Evolutionary conservation across 352 stramenopile species (phyloP), one percentile per base, ranked within the genome.

Genomic region (Phytophthora nicotianae): DNA sequence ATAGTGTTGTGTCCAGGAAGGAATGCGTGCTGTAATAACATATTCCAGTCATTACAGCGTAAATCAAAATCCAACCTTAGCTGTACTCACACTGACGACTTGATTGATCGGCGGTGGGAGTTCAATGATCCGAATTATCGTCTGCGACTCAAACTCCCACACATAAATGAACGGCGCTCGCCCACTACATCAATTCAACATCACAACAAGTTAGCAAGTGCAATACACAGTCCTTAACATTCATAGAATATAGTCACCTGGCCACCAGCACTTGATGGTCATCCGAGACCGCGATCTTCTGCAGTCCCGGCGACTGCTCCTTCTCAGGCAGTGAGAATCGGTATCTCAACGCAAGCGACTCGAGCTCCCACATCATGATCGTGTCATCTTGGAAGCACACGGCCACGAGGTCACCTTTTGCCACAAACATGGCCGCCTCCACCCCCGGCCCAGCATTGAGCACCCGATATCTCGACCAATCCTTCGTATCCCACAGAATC

Each of bases 351-450:
- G 83, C 79, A 0, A 93, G 74, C 10, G 83, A 76, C 43, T 88
- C 83, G 4, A 93, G 72, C 50, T 93, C 83, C 87, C 84, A 93
- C 83, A 95, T 92, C 80, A 95, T 89, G 57, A 93, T 88, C 10
- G 83, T 87, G 50, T 91, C 77, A 45, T 95, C 87, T 32, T 90
- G 78, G 56, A 93, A 95, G 50, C 77, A 93, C 2, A 93, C 84
- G 1, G 83, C 84, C 20, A 95, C 85, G 10, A 95, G 68, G 11
- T 92, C 68, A 17, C 77, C 81, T 49, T 61, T 58, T 0, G 68
- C 14, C 20, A 91, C 79, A 41, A 93, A 93, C n/a, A 62, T 74
- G 1, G 82, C 82, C 32, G 82, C 67, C 41, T 89, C 77, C 16
- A 92, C 82, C 0, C 80, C 83, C 0, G 82, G 81, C 0, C 83